A percentile compares a stretch with the other conserved stretches of the same genome.
Evolutionary conservation across 139 green algal genomes (phyloP).

Genomic region (Closterium sp.): DNA sequence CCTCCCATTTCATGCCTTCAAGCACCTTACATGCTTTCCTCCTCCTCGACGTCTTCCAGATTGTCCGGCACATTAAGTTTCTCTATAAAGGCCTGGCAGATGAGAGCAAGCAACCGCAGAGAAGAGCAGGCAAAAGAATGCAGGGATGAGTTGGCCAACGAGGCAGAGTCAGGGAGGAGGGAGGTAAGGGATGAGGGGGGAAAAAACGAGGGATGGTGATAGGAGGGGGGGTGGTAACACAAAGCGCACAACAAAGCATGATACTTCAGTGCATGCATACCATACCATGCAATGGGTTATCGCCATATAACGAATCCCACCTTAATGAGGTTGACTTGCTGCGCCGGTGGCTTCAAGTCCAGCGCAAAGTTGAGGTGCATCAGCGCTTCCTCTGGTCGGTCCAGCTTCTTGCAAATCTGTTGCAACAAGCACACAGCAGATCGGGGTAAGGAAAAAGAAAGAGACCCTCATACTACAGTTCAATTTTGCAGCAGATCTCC

Average conservation of each 20-base stretch:
- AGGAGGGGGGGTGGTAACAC: too few relatives aligned
- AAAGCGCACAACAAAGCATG: background rate
- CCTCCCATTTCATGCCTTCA: background rate
- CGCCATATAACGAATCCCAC: background rate
- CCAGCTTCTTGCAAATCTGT: constrained; percentile 5
- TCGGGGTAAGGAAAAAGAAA: background rate
- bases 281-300: background rate
- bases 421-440: too few relatives aligned
- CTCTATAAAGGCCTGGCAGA: background rate
- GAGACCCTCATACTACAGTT: background rate
- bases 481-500: background rate
- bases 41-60: background rate
- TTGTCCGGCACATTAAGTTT: background rate
- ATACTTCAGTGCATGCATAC: background rate
- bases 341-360: background rate
- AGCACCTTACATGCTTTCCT: background rate
- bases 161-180: background rate
- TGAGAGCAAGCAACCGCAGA: background rate
- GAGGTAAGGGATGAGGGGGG: too few relatives aligned
- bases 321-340: constrained; percentile 13
- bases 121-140: background rate
- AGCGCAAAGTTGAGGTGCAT: background rate
- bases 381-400: background rate
- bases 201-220: too few relatives aligned
- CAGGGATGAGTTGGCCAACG: background rate